Evolutionary conservation across 371 early-diverging fungal genomes (phyloP).

Genomic region (Phascolomyces articulosus): DNA sequence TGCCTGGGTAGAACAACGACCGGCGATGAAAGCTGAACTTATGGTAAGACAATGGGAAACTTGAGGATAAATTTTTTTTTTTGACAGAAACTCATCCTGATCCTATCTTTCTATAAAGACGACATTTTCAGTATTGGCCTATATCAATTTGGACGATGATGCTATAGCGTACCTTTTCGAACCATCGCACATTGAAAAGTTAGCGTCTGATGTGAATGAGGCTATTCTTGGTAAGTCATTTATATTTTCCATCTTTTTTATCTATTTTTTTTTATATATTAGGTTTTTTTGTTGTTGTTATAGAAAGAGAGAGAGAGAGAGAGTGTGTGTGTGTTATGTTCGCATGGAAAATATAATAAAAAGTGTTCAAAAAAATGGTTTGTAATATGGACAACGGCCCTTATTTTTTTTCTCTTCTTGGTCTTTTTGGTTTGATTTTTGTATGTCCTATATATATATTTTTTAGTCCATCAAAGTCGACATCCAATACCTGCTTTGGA

Average conservation of each 20-base stretch:
- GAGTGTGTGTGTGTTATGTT: too few relatives aligned
- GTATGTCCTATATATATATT: not conserved
- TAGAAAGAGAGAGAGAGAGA: too few relatives aligned
- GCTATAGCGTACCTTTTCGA: slow-evolving; percentile 58
- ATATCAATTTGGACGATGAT: slow-evolving; percentile 57
- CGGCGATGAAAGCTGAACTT: slow-evolving; percentile 11
- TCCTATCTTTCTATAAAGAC: too few relatives aligned
- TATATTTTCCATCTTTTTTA: too few relatives aligned
- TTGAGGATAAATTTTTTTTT: slow-evolving; percentile 25
- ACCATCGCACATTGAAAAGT: slow-evolving; percentile 52
- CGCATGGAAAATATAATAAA: too few relatives aligned
- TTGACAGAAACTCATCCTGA: too few relatives aligned
- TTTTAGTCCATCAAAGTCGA: slow-evolving; percentile 12
- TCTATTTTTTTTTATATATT: not conserved
- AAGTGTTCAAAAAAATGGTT: too few relatives aligned
- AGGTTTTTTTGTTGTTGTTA: not conserved
- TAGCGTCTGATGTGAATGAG: slow-evolving; percentile 68
- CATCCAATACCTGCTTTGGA: slow-evolving; percentile 23
- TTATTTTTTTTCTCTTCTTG: too few relatives aligned
- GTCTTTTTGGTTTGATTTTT: not conserved
- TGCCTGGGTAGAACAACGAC: slow-evolving; percentile 4
- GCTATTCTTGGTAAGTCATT: slow-evolving; percentile 65
- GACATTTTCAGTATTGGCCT: slow-evolving; percentile 78
- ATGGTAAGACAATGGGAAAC: not conserved
- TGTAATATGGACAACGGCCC: too few relatives aligned